Evolutionary conservation across 2,329 filamentous ascomycete species (phyloP).

Genomic region (Nemania serpens): DNA sequence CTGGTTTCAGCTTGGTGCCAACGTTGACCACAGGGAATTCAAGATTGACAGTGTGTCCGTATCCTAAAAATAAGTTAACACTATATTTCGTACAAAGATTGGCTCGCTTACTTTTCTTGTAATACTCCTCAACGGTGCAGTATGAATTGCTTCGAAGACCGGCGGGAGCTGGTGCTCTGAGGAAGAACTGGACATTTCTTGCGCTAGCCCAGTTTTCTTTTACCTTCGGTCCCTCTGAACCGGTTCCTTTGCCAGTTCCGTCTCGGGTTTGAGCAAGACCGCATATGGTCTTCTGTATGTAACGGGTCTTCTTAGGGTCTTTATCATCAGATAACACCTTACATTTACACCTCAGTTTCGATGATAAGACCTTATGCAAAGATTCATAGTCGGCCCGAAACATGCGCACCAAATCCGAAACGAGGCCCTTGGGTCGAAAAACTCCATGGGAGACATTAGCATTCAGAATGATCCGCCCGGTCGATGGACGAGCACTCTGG

Average conservation of each 20-base stretch:
- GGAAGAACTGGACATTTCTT: conserved; percentile 41
- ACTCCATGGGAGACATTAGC: conserved; percentile 59
- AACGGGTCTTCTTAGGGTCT: conserved; percentile 20
- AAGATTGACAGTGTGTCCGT: conserved; percentile 38
- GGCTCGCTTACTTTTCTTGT: conserved; percentile 47
- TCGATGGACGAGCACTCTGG: conserved; percentile 58
- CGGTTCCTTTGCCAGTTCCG: conserved; percentile 28
- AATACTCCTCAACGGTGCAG: conserved; percentile 51
- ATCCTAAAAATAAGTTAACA: conserved; percentile 35
- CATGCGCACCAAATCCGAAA: conserved; percentile 44
- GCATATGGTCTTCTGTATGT: conserved; percentile 31
- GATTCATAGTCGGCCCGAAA: conserved; percentile 8
- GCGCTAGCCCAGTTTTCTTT: conserved; percentile 36
- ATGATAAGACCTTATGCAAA: conserved; percentile 27
- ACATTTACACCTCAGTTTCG: conserved; percentile 28
- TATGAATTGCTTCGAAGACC: conserved; percentile 36
- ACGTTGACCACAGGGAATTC: conserved; percentile 68
- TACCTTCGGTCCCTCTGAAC: conserved; percentile 34
- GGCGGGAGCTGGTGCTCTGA: conserved; percentile 33
- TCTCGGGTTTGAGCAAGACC: conserved; percentile 41
- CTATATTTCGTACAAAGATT: not conserved
- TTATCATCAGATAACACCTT: conserved; percentile 31
- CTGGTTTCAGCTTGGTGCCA: conserved; percentile 60
- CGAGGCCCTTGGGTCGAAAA: conserved; percentile 49
- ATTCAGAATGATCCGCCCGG: conserved; percentile 59